A percentile compares a stretch with the other conserved stretches of the same genome.
phyloP scores from a whole-genome alignment of 2,329 filamentous ascomycete species.

The Pseudohalonectria lignicola region DNA sequence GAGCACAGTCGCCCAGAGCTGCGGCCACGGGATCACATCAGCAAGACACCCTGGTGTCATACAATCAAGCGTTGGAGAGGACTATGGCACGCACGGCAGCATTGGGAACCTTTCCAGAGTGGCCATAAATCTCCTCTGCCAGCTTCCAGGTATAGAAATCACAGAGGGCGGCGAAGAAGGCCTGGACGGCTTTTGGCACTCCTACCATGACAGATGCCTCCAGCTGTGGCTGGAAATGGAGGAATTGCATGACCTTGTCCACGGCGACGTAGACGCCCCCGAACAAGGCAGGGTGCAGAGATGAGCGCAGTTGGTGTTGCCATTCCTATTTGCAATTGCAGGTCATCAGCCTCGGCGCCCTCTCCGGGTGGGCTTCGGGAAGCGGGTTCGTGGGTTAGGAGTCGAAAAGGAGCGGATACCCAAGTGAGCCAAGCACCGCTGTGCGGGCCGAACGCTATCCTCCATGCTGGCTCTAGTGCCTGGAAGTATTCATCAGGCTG shows the following conservation, averaged over 20 bases:
- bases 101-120: conserved; percentile 49
- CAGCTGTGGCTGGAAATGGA: conserved; percentile 40
- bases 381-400: neutral
- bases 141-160: conserved; percentile 88
- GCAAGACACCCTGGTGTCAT: neutral
- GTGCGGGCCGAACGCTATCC: conserved; percentile 64
- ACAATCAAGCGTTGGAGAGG: no score
- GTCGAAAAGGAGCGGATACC: conserved; percentile 38
- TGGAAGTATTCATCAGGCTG: conserved; percentile 98
- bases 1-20: conserved; percentile 60
- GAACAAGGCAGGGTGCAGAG: conserved; percentile 83
- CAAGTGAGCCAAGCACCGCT: conserved; percentile 91
- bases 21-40: conserved; percentile 6
- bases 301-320: conserved; percentile 76
- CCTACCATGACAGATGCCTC: conserved; percentile 58
- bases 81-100: conserved; percentile 46
- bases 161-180: conserved; percentile 61
- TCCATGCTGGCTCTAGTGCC: conserved; percentile 88
- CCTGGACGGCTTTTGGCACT: conserved; percentile 67
- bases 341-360: no score
- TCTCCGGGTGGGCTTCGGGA: no score
- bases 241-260: conserved; percentile 40
- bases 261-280: conserved; percentile 59
- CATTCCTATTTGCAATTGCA: conserved; percentile 74
- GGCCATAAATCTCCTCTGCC: conserved; percentile 61